Base-by-base conservation (phyloP, 495 filamentous ascomycete species). In the Cryomyces minteri region DNA sequence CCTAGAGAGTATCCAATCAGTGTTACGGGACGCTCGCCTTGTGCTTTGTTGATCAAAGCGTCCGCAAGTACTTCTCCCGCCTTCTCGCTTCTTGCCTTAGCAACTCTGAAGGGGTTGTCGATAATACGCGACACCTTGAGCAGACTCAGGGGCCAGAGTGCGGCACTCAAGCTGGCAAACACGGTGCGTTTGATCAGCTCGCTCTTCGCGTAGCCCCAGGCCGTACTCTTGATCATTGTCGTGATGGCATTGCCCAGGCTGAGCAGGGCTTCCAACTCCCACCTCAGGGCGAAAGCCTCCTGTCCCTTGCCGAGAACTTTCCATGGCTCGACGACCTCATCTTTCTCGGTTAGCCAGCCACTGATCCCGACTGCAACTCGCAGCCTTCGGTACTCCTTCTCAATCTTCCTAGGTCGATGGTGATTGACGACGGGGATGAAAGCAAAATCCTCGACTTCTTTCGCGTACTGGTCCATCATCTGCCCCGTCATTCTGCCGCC, bases 1-100 rank as follows among this genome's bases (percentile, higher is more conserved):
- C 88, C 90, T n/a, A 96, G 64, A 14, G 84, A 84, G 60, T 88
- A 96, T 0, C 90, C 90, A 43, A 95, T 69, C 5, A 98, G 63
- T 14, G 80, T 90, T 4, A 95, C 81, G 0, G 88, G 79, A 18
- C 90, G 72, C 59, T 94, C 85, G 10, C 90, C 90, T 54, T 92
- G 88, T 1, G 79, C 78, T 51, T 80, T 85, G 62, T 82, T 88
- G 50, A 90, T 82, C 42, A 98, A 62, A 10, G 85, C 78, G 57
- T 98, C 88, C 4, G 88, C 88, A 0, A 98, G 73, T 9, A 85
- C 76, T 32, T 73, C 63, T 0, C 90, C 90, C 0, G 84, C 81
- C 62, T 95, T 96, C 53, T 95, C 87, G 18, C 83, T 77, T 41
- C 86, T 72, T 31, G 76, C 67, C 58, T 83, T 88, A 7, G 79